Conservation (phyloP, 1,284 basidiomycete genomes). For the Cystobasidiaceae sp. region DNA sequence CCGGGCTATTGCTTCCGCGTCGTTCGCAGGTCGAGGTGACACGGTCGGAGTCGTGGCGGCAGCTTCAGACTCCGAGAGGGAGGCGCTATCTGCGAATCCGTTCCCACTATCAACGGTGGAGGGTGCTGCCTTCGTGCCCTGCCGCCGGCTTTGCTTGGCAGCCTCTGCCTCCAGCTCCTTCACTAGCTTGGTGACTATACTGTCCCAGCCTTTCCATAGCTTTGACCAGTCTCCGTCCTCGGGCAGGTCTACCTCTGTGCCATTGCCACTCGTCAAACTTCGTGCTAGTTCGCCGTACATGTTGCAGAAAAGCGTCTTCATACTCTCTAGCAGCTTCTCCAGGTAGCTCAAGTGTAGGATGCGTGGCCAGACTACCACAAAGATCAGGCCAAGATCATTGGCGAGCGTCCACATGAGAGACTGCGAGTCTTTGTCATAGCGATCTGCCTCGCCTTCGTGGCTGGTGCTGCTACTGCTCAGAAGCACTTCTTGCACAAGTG, state of each 20-base stretch:
- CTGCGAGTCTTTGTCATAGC: conserved; percentile 50
- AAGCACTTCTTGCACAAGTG: conserved; percentile 58
- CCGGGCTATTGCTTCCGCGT: conserved; percentile 82
- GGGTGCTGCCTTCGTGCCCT: conserved; percentile 48
- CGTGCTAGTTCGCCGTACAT: conserved; percentile 54
- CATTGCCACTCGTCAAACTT: conserved; percentile 30
- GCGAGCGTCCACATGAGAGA: conserved; percentile 80
- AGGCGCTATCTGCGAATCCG: not conserved
- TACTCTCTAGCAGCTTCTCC: conserved; percentile 71
- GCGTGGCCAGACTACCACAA: conserved; percentile 94
- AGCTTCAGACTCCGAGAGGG: not conserved
- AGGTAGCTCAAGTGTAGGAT: conserved; percentile 93
- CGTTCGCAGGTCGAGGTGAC: conserved; percentile 54
- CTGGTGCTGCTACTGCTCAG: conserved; percentile 70
- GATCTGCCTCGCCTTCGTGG: conserved; percentile 46
- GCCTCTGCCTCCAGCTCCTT: conserved; percentile 54
- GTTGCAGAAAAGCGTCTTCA: conserved; percentile 78
- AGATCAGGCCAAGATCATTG: conserved; percentile 88
- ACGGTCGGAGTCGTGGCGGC: conserved; percentile 18
- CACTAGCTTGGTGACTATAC: conserved; percentile 69
- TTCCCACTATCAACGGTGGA: not conserved
- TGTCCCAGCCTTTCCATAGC: conserved; percentile 71
- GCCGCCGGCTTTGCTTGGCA: conserved; percentile 62
- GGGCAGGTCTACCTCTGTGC: conserved; percentile 2
- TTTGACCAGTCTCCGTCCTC: conserved; percentile 16